These are phyloP conservation scores for Venturia carpophila DNA, from an alignment of 2,329 filamentous ascomycete genomes.

Conservation along the genomic window DNA sequence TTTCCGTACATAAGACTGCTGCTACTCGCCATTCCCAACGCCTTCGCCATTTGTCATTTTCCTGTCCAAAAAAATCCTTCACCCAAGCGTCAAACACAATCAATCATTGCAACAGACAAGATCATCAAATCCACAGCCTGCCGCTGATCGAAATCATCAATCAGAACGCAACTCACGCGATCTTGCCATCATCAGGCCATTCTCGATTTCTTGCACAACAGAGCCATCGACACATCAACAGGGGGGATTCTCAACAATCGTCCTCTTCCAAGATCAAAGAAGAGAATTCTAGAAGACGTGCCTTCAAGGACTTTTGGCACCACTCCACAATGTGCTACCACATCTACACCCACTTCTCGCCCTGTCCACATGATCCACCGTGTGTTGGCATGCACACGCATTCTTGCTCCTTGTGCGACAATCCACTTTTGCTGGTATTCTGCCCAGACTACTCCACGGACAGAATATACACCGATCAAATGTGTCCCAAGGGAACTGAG, in stretches of 20 bases:
- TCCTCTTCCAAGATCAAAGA: background rate
- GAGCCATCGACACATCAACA: background rate
- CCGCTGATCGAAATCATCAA: background rate
- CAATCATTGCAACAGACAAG: background rate
- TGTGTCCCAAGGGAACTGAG: conserved; percentile 12
- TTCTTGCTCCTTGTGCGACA: conserved; percentile 12
- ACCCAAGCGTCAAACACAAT: background rate
- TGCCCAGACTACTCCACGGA: conserved; percentile 6
- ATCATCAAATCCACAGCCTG: background rate
- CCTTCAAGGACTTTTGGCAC: background rate
- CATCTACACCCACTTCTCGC: conserved; percentile 16
- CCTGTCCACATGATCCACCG: conserved; percentile 12
- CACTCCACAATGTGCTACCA: conserved; percentile 16
- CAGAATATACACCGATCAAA: background rate
- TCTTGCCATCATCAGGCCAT: background rate
- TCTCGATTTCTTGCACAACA: background rate
- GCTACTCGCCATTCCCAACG: background rate
- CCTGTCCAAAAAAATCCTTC: background rate
- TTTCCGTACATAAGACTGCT: background rate
- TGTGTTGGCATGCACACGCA: conserved; percentile 19
- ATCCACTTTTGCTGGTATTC: conserved; percentile 14
- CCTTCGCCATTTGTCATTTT: background rate
- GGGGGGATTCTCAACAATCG: background rate
- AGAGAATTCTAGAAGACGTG: background rate
- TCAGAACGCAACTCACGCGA: background rate